Conservation (phyloP, 139 green algal genomes). For the Trebouxia sp. region DNA sequence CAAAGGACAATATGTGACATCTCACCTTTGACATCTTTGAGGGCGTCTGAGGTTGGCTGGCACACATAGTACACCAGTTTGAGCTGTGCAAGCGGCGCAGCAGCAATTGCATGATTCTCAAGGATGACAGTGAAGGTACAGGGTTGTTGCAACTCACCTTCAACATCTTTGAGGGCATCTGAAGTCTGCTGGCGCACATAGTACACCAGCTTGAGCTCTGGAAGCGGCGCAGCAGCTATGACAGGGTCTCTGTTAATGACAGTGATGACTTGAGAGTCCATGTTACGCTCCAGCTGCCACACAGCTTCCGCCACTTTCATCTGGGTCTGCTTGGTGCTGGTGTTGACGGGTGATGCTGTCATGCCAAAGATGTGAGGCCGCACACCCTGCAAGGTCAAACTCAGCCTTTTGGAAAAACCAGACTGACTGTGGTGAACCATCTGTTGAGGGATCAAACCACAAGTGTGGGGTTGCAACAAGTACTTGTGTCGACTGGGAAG, state of each 20-base stretch:
- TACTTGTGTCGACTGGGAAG: too few relatives aligned
- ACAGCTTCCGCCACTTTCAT: slow-evolving; percentile 34
- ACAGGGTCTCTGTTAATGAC: slow-evolving; percentile 39
- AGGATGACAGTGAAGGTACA: not conserved
- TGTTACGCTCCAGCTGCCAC: slow-evolving; percentile 47
- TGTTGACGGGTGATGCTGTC: slow-evolving; percentile 53
- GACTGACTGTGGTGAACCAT: too few relatives aligned
- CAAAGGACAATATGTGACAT: too few relatives aligned
- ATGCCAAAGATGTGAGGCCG: slow-evolving; percentile 60
- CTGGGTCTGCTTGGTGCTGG: not conserved
- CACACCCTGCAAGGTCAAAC: not conserved
- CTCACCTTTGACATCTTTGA: too few relatives aligned
- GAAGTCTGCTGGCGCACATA: slow-evolving; percentile 30
- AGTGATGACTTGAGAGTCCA: slow-evolving; percentile 52
- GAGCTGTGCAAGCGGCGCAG: not conserved
- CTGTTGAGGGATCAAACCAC: too few relatives aligned
- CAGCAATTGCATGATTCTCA: not conserved
- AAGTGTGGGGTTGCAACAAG: too few relatives aligned
- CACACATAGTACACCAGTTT: too few relatives aligned
- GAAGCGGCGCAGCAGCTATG: slow-evolving; percentile 30
- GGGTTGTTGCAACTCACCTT: not conserved
- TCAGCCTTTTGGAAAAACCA: too few relatives aligned
- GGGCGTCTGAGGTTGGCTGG: too few relatives aligned
- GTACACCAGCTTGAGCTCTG: slow-evolving; percentile 15
- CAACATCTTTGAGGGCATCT: slow-evolving; percentile 1